Base-by-base conservation (phyloP, 2,329 filamentous ascomycete genomes). In the Eurotiales sp. region DNA sequence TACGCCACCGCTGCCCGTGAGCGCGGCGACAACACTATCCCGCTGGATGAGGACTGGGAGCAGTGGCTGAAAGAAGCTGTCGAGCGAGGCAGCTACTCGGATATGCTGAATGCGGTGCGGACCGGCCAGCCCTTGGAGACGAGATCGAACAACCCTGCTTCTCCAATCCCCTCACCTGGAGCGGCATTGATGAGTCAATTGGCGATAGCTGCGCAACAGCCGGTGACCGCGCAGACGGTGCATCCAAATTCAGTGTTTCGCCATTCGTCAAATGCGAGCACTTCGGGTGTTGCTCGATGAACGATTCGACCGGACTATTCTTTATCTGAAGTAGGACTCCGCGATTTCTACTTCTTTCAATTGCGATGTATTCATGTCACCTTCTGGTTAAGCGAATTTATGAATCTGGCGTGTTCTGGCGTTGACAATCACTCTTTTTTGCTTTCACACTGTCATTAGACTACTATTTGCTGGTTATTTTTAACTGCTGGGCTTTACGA, bases 31-130 rank as follows among this genome's bases (percentile, higher is more conserved):
- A 61, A 74, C 53, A 73, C n/a, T n/a, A n/a, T 75, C 29, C 63
- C 71, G 21, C 59, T 74, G 6, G 72, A 74, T 34, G 68, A 71
- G 46, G 71, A 73, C 51, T 82, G 77, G 75, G 79, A 82, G 59
- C 78, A 81, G 59, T 82, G 78, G 72, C 64, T 82, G 52, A 81
- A 81, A 59, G 78, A 82, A 57, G 77, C 73, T 8, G 71, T 77
- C 14, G 79, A 82, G 58, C 68, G 76, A 32, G 76, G 77, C 45
- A 65, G 63, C 43, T 72, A 71, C 55, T 59, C 61, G n/a, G 68
- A 72, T 42, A 66, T 73, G 58, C 58, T 72, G 21, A 62, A 69
- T 52, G 66, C 69, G 8, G 71, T 73, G 52, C 61, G 69, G 41
- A 57, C 63, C 29, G 65, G 64, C 36, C 65, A 69, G 41, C 64